phyloP scores from a whole-genome alignment of 139 green algal genomes.

The Chlorella vulgaris region DNA sequence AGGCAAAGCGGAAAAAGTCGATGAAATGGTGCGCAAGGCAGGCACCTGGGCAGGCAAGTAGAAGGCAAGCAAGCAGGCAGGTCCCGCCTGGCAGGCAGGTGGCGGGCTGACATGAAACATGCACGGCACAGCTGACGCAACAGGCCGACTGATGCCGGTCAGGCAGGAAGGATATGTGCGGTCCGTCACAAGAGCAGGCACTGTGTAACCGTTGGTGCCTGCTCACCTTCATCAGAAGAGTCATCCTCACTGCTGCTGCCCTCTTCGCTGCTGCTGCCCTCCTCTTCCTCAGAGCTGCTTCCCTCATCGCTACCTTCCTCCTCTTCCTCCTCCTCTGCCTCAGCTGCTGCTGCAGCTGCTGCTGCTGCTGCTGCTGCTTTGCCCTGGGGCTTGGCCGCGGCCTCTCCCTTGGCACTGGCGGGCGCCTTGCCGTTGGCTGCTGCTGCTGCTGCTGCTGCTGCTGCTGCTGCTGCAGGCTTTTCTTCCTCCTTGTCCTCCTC shows the following conservation, averaged over 20 bases:
- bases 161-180: too few species aligned
- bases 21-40: neutral
- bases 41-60: neutral
- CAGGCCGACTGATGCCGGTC: too few species aligned
- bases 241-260: conserved; percentile 54
- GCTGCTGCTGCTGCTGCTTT: conserved; percentile 28
- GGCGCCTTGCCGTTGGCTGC: conserved; percentile 33
- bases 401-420: conserved; percentile 25
- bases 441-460: neutral
- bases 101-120: too few species aligned
- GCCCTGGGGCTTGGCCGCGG: conserved; percentile 28
- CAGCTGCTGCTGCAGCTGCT: conserved; percentile 27
- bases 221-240: conserved; percentile 44
- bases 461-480: too few species aligned
- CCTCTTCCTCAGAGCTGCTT: conserved; percentile 48
- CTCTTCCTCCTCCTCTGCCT: conserved; percentile 35
- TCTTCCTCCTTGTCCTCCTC: too few species aligned
- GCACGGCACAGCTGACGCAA: too few species aligned
- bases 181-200: too few species aligned
- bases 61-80: neutral
- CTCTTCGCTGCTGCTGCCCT: conserved; percentile 36
- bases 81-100: too few species aligned
- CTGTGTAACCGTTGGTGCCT: neutral
- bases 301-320: conserved; percentile 40
- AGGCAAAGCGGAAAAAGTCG: neutral